A percentile compares a stretch with the other conserved stretches of the same genome.
Conservation (phyloP, 75 land plant species). For the Pinus albicaulis region DNA sequence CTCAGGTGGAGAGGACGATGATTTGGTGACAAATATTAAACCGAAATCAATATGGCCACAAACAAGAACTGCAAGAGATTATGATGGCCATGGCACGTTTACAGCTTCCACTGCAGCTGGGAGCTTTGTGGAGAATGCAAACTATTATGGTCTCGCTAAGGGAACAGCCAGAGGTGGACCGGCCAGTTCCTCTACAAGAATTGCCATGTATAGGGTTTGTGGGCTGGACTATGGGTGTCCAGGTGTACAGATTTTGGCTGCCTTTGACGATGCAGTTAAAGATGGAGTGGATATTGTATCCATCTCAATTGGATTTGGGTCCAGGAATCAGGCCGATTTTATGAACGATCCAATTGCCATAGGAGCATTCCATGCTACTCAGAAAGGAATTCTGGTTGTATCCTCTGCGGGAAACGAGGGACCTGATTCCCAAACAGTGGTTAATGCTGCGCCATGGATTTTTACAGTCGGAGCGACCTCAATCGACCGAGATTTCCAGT, state of each 20-base stretch:
- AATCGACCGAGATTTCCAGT: slow-evolving; percentile 29
- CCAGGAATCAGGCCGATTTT: slow-evolving; percentile 39
- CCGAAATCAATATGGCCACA: background rate
- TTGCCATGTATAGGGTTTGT: slow-evolving; percentile 21
- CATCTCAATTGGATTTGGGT: slow-evolving; percentile 54
- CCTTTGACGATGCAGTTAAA: slow-evolving; percentile 46
- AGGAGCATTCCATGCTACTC: slow-evolving; percentile 33
- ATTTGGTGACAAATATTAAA: background rate
- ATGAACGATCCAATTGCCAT: slow-evolving; percentile 18
- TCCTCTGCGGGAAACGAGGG: slow-evolving; percentile 39
- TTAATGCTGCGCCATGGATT: slow-evolving; percentile 37
- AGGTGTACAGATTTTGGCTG: slow-evolving; percentile 52
- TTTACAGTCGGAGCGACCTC: slow-evolving; percentile 39
- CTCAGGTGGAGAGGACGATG: background rate
- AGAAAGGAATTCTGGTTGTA: slow-evolving; percentile 19
- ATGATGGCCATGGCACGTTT: slow-evolving; percentile 72
- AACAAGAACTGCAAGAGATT: slow-evolving; percentile 54
- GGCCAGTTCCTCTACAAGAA: slow-evolving; percentile 16
- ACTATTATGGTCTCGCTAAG: slow-evolving; percentile 53
- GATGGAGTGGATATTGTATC: slow-evolving; percentile 71
- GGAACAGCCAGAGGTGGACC: slow-evolving; percentile 74
- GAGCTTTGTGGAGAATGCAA: slow-evolving; percentile 30
- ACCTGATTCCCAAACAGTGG: slow-evolving; percentile 20
- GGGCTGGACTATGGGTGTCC: slow-evolving; percentile 32
- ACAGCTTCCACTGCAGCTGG: slow-evolving; percentile 79